Evolutionary conservation across 345 rosid genomes (phyloP), one percentile per base, ranked within the genome.

Genomic region (Eucalyptus tenuipes): DNA sequence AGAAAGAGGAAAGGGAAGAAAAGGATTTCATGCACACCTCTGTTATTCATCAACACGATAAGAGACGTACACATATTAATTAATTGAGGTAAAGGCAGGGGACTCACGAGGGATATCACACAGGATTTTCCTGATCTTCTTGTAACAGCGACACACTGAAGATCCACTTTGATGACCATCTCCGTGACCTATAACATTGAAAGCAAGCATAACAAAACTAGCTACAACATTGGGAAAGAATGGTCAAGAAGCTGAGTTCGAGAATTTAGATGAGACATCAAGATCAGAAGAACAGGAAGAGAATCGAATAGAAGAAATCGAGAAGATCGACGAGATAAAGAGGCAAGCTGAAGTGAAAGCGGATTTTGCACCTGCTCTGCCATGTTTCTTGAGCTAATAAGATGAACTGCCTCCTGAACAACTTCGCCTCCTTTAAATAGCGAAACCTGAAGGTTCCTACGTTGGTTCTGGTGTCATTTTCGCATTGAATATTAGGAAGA

Each of bases 31-130:
- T 5, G 13, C 61, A 22, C 20, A 9, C 13, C 24, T 55, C 27
- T 22, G 27, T 55, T 10, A 55, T 24, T 24, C 29, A 10, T 55
- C 2, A 12, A 55, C 2, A 11, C 27, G 27, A 24, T 8, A 55
- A 55, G 12, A 55, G 61, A 55, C 24, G 61, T 55, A 24, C 5
- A 11, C 13, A 55, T 5, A 55, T 24, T 10, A 24, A 55, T 55
- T 55, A 24, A 24, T 55, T 55, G 27, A 55, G 61, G 61, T 55
- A 5, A 24, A 55, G 61, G 29, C 13, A 3, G 8, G 61, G 12
- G 27, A 94, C 98, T 95, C 91, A 96, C 97, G 93, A 91, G 96
- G 97, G 79, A 91, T 92, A 88, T 92, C 88, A 86, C 94, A 94
- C 8, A 96, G 96, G 33, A 93, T 89, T 89, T 93, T 94, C 94